These are phyloP conservation scores for Coemansia interrupta DNA, from an alignment of 192 early-diverging fungal species.

Conservation along the genomic window DNA sequence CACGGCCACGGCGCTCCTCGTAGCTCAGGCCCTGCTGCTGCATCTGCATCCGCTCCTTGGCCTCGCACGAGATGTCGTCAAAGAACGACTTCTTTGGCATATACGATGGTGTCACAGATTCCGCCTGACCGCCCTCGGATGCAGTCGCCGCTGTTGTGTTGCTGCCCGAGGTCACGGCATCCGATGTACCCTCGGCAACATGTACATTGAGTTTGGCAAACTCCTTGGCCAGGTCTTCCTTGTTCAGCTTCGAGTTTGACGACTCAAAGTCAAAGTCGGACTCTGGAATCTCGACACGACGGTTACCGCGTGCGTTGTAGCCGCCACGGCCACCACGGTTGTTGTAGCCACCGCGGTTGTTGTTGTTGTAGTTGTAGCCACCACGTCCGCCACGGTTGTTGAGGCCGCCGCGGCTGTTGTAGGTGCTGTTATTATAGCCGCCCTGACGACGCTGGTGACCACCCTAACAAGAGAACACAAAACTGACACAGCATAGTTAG, in stretches of 20 bases:
- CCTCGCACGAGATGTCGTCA: constrained; percentile 96
- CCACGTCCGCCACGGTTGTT: constrained; percentile 29
- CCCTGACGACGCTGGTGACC: constrained; percentile 32
- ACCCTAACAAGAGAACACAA: constrained; percentile 10
- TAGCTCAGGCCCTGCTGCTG: constrained; percentile 49
- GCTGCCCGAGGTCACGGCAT: not conserved
- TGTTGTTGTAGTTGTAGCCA: constrained; percentile 16
- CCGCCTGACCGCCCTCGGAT: not conserved
- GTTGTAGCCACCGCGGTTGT: constrained; percentile 24
- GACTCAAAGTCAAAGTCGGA: constrained; percentile 95
- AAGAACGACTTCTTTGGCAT: constrained; percentile 84
- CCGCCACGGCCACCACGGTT: constrained; percentile 38
- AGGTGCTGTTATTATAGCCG: constrained; percentile 10
- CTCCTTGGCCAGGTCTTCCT: constrained; percentile 76
- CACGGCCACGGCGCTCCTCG: constrained; percentile 69
- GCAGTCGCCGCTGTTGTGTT: constrained; percentile 3
- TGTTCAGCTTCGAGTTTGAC: constrained; percentile 93
- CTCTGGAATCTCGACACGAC: constrained; percentile 61
- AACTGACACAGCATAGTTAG: not conserved
- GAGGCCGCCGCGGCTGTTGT: constrained; percentile 21
- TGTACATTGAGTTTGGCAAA: constrained; percentile 56
- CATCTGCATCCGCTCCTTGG: constrained; percentile 75
- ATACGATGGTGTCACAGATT: constrained; percentile 64
- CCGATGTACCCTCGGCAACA: constrained; percentile 24
- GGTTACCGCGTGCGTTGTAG: constrained; percentile 29